A percentile compares a stretch with the other conserved stretches of the same genome.
Evolutionary conservation across 2,329 filamentous ascomycete species (phyloP).

Genomic region (Epichloe coenophiala): DNA sequence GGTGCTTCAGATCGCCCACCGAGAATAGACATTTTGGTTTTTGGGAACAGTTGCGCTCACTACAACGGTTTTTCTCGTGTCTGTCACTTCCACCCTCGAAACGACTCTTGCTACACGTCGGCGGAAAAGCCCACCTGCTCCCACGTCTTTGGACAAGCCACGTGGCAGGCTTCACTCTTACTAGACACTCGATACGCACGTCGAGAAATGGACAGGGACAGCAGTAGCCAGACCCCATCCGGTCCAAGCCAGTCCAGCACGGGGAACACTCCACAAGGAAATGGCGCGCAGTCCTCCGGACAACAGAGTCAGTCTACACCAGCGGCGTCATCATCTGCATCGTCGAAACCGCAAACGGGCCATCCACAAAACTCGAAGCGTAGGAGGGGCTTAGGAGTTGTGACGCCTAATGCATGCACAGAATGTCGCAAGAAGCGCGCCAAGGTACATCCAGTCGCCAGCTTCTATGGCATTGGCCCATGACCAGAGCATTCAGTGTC

Average conservation of each 20-base stretch:
- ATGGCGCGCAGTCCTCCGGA: slow-evolving; percentile 11
- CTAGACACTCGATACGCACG: neutral
- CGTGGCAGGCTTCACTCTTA: too few relatives aligned
- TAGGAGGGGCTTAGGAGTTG: slow-evolving; percentile 39
- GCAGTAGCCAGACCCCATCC: slow-evolving; percentile 15
- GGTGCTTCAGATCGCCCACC: neutral
- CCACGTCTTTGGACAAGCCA: too few relatives aligned
- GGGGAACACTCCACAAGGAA: slow-evolving; percentile 21
- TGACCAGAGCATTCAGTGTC: neutral
- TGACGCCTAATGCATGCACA: slow-evolving; percentile 47
- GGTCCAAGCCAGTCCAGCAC: slow-evolving; percentile 18
- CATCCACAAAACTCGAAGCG: slow-evolving; percentile 30
- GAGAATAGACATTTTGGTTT: neutral
- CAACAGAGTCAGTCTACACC: slow-evolving; percentile 4
- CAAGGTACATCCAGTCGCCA: slow-evolving; percentile 30
- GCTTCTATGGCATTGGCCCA: neutral
- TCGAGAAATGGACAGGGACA: slow-evolving; percentile 20
- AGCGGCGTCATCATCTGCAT: slow-evolving; percentile 7
- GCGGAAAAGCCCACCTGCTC: too few relatives aligned
- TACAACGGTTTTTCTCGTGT: neutral
- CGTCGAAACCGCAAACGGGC: slow-evolving; percentile 12
- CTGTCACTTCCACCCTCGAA: neutral
- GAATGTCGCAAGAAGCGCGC: slow-evolving; percentile 50
- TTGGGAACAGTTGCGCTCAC: neutral
- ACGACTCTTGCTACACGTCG: neutral